Evolutionary conservation across 352 stramenopile genomes (phyloP), one percentile per base, ranked within the genome.

Genomic region (Globisporangium radiosum): DNA sequence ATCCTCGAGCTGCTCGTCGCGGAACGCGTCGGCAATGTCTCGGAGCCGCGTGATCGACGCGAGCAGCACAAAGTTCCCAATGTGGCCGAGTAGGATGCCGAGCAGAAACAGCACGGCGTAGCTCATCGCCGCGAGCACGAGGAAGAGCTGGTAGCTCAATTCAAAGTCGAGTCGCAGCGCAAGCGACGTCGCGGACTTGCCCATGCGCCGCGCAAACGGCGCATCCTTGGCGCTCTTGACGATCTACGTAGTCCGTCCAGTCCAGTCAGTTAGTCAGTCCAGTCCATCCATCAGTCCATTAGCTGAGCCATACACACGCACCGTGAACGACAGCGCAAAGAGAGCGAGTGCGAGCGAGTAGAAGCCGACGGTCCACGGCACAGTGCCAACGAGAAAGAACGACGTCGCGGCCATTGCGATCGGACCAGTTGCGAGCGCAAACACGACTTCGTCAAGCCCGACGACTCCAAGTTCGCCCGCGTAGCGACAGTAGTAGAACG

Each of bases 181-280:
- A 42, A 93, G 60, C 39, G 83, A 93, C 45, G 70, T 73, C 15
- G 66, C 60, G 0, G 60, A 58, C 2, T 71, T 55, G 15, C 72
- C 75, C 60, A 89, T 78, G 36, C 81, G 77, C n/a, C 70, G 72
- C 51, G 71, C 72, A 60, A 91, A 88, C 36, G 83, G 83, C 38
- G 76, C 83, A 56, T 93, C 83, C n/a, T 69, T 69, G 40, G 78
- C 80, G 68, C 81, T 91, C 53, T 89, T 78, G 38, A 85, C 55
- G 17, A 93, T 64, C 59, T 87, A 48, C 3, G 11, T 13, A 25
- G 25, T 25, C 25, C 25, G 1, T 25, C 25, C 25, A 25, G 25
- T 25, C 25, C 25, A 25, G 25, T 25, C 25, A 25, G 25, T 25
- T 25, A 25, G 25, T 25, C 25, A 25, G 25, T 25, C 25, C 2